These are phyloP conservation scores for Coniochaeta sp. DNA, from an alignment of 2,329 filamentous ascomycete species.

Conservation along the genomic window DNA sequence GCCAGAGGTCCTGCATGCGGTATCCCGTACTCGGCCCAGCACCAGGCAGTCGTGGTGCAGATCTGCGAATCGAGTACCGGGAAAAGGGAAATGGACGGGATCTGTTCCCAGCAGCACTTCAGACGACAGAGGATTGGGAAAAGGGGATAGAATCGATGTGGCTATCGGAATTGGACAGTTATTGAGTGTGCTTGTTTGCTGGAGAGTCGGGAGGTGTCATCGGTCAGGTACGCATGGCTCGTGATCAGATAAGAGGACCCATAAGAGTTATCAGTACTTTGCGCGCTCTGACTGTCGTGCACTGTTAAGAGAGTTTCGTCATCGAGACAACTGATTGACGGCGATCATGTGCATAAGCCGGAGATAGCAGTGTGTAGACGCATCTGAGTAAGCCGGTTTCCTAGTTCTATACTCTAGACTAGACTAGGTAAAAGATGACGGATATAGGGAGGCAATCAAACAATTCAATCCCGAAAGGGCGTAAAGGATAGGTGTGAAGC, in stretches of 20 bases:
- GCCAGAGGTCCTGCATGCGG: not conserved
- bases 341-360: not conserved
- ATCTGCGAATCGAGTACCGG: not conserved
- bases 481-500: not conserved
- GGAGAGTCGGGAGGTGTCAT: not conserved
- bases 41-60: not conserved
- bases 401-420: too few relatives aligned
- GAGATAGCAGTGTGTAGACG: not conserved
- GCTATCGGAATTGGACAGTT: not conserved
- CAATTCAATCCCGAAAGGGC: not conserved
- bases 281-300: not conserved
- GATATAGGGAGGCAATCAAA: not conserved
- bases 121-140: not conserved
- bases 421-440: not conserved
- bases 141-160: not conserved
- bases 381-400: not conserved
- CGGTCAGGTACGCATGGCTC: slow-evolving; percentile 1
- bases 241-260: slow-evolving; percentile 2
- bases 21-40: not conserved
- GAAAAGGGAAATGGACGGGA: not conserved
- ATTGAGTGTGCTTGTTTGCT: not conserved
- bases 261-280: not conserved
- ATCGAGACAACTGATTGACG: not conserved
- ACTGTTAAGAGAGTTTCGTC: not conserved
- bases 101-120: not conserved